Evolutionary conservation across 1,284 basidiomycete genomes (phyloP).

Genomic region (Ganoderma sp.): DNA sequence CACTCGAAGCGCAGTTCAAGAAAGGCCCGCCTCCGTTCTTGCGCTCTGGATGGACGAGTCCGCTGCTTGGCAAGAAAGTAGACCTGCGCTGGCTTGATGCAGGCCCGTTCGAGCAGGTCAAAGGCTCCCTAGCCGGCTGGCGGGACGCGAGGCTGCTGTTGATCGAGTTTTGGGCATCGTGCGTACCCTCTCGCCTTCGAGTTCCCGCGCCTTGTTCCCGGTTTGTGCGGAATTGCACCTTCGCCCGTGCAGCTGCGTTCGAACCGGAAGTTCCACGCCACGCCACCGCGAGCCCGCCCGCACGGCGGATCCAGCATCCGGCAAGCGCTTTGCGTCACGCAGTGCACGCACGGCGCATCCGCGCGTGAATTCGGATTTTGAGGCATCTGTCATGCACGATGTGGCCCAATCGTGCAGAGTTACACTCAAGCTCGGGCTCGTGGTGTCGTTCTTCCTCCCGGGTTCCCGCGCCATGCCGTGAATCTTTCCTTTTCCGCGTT

Average conservation of each 20-base stretch:
- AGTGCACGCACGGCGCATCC: background rate
- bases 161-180: constrained; percentile 45
- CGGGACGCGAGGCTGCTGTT: constrained; percentile 37
- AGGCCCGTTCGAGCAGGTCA: constrained; percentile 39
- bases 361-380: constrained; percentile 3
- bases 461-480: constrained; percentile 15
- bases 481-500: constrained; percentile 13
- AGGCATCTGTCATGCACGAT: background rate
- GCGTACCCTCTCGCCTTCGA: constrained; percentile 22
- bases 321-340: constrained; percentile 7
- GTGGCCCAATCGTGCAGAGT: constrained; percentile 1
- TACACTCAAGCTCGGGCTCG: constrained; percentile 9
- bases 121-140: constrained; percentile 40
- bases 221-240: constrained; percentile 8
- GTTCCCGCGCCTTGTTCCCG: constrained; percentile 5
- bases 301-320: background rate
- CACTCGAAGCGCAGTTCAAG: constrained; percentile 39
- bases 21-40: constrained; percentile 43
- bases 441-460: background rate
- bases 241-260: constrained; percentile 1
- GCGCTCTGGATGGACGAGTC: constrained; percentile 42
- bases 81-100: constrained; percentile 41
- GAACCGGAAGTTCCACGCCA: background rate
- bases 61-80: constrained; percentile 38
- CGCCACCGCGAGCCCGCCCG: constrained; percentile 1